These are phyloP conservation scores for Cryoendolithus antarcticus DNA, from an alignment of 2,329 filamentous ascomycete species.

Conservation along the genomic window DNA sequence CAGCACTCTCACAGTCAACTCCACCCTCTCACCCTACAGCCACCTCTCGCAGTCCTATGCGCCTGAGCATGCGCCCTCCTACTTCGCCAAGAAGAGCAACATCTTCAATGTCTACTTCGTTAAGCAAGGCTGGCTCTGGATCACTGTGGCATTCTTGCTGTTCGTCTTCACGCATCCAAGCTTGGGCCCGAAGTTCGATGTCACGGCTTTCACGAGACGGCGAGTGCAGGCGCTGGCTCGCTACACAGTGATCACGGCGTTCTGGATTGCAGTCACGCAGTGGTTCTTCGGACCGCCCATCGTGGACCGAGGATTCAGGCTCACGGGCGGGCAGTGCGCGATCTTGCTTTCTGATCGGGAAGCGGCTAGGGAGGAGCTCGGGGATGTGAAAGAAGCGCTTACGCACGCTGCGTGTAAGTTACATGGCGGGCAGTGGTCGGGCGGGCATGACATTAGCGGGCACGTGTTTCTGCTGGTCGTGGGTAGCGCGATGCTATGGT, in stretches of 20 bases:
- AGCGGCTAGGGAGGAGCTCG: constrained; percentile 30
- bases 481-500: constrained; percentile 65
- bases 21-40: constrained; percentile 45
- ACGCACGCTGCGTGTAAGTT: constrained; percentile 73
- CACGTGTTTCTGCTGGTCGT: constrained; percentile 89
- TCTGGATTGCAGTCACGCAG: constrained; percentile 83
- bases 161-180: constrained; percentile 59
- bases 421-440: constrained; percentile 71
- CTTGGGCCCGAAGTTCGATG: constrained; percentile 27
- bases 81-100: constrained; percentile 91
- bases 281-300: constrained; percentile 91
- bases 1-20: constrained; percentile 53
- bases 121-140: constrained; percentile 91
- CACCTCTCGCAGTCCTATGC: constrained; percentile 50
- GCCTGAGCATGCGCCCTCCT: constrained; percentile 51
- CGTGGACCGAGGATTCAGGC: constrained; percentile 79
- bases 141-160: constrained; percentile 58
- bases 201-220: constrained; percentile 27
- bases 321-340: constrained; percentile 78
- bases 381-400: constrained; percentile 40
- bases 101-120: constrained; percentile 88
- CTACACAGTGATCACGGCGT: constrained; percentile 59
- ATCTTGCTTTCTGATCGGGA: constrained; percentile 28
- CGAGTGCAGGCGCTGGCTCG: constrained; percentile 50
- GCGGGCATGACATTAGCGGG: constrained; percentile 93